Conservation (phyloP, 2,329 filamentous ascomycete species). For the Pseudogymnoascus destructans region DNA sequence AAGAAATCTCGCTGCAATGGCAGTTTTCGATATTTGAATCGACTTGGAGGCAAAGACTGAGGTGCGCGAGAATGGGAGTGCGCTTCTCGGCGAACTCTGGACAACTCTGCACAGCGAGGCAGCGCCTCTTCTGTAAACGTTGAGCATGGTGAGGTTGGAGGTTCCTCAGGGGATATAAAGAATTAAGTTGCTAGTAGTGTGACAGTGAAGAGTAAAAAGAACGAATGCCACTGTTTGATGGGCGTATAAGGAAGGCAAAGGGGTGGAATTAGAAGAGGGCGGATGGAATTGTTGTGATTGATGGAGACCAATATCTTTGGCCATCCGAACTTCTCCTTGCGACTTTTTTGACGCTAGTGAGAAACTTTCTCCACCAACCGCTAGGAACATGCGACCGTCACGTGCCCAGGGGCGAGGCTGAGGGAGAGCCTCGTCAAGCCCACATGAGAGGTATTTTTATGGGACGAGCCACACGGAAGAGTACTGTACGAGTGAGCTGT, state of each 20-base stretch:
- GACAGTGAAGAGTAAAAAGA: slow-evolving; percentile 2
- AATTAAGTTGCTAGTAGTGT: neutral
- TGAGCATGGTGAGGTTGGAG: slow-evolving; percentile 21
- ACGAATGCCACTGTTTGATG: slow-evolving; percentile 4
- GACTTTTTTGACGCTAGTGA: slow-evolving; percentile 9
- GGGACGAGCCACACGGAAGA: neutral
- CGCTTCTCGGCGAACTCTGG: slow-evolving; percentile 13
- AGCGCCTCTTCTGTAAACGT: slow-evolving; percentile 24
- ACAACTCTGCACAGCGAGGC: slow-evolving; percentile 24
- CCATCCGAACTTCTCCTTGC: neutral
- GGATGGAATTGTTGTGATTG: neutral
- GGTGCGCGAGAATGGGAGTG: slow-evolving; percentile 18
- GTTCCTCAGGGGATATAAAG: neutral
- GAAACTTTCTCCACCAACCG: slow-evolving; percentile 3
- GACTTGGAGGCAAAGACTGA: slow-evolving; percentile 20
- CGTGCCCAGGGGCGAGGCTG: slow-evolving; percentile 4
- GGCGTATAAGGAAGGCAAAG: neutral
- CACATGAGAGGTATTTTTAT: neutral
- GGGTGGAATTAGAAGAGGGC: neutral
- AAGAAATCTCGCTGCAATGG: slow-evolving; percentile 9
- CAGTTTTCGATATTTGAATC: slow-evolving; percentile 14
- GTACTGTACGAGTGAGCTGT: neutral
- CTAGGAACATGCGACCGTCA: neutral
- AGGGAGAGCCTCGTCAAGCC: neutral
- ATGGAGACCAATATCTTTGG: neutral